These are phyloP conservation scores for Ceriops decandra DNA, from an alignment of 345 rosid species.

Conservation along the genomic window DNA sequence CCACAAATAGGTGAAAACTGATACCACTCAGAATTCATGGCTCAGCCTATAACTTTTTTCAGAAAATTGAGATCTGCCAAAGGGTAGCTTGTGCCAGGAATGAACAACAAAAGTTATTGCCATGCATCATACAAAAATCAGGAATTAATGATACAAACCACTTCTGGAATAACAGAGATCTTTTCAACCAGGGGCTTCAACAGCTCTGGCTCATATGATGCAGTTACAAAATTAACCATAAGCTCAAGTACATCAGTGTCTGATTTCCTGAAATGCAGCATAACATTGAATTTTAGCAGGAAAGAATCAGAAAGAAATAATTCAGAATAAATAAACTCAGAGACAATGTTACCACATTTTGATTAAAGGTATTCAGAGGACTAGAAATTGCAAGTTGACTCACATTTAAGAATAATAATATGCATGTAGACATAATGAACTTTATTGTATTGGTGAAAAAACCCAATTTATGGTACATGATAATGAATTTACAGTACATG, in stretches of 20 bases:
- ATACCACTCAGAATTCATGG: not conserved
- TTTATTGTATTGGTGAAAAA: not conserved
- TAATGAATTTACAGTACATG: not conserved
- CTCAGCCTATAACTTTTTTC: not conserved
- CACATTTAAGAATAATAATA: not conserved
- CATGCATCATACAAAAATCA: not conserved
- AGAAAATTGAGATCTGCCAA: not conserved
- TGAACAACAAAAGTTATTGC: not conserved
- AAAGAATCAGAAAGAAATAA: not conserved
- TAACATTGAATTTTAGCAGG: slow-evolving; percentile 9
- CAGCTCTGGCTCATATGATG: slow-evolving; percentile 76
- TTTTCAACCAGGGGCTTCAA: slow-evolving; percentile 77
- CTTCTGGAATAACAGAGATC: slow-evolving; percentile 72
- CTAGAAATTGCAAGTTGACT: not conserved
- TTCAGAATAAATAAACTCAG: not conserved
- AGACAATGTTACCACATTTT: slow-evolving; percentile 3
- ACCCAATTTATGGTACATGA: not conserved
- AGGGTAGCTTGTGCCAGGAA: not conserved
- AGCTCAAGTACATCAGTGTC: slow-evolving; percentile 61
- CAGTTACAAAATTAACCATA: slow-evolving; percentile 94
- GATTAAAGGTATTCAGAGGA: not conserved
- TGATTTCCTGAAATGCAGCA: slow-evolving; percentile 49
- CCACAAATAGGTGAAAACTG: not conserved
- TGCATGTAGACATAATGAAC: not conserved
- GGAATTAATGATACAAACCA: slow-evolving; percentile 49